These are phyloP conservation scores for Argentina anserina DNA, from an alignment of 306 rosid genomes.

Conservation along the genomic window DNA sequence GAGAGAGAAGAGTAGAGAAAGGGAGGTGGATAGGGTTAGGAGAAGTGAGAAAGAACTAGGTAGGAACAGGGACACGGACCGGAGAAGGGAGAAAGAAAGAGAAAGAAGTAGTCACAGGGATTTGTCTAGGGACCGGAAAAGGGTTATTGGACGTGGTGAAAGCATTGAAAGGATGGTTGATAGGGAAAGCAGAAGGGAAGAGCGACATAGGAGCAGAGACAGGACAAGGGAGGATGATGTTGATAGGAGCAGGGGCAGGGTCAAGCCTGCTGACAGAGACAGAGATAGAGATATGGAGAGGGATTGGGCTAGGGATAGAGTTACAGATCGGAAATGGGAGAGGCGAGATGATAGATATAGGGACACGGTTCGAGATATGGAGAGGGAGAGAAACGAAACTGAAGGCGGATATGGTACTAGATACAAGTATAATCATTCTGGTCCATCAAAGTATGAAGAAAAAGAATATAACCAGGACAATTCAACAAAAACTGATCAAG, in stretches of 20 bases:
- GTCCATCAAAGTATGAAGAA: conserved; percentile 51
- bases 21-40: conserved; percentile 25
- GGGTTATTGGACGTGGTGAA: conserved; percentile 42
- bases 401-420: conserved; percentile 40
- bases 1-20: conserved; percentile 51
- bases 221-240: conserved; percentile 44
- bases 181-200: conserved; percentile 53
- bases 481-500: conserved; percentile 30
- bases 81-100: conserved; percentile 55
- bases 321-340: conserved; percentile 20
- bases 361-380: conserved; percentile 35
- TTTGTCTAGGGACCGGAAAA: conserved; percentile 45
- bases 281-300: conserved; percentile 37
- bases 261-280: conserved; percentile 18
- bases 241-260: conserved; percentile 35
- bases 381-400: conserved; percentile 43
- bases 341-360: conserved; percentile 30
- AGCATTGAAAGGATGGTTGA: conserved; percentile 50
- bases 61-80: conserved; percentile 47
- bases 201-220: conserved; percentile 39
- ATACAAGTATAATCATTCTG: conserved; percentile 43
- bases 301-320: conserved; percentile 25
- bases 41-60: conserved; percentile 51
- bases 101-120: conserved; percentile 48
- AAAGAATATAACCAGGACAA: conserved; percentile 37